These are phyloP conservation scores for Dalechampia spathulata DNA, from an alignment of 441 rosid genomes.

Conservation along the genomic window DNA sequence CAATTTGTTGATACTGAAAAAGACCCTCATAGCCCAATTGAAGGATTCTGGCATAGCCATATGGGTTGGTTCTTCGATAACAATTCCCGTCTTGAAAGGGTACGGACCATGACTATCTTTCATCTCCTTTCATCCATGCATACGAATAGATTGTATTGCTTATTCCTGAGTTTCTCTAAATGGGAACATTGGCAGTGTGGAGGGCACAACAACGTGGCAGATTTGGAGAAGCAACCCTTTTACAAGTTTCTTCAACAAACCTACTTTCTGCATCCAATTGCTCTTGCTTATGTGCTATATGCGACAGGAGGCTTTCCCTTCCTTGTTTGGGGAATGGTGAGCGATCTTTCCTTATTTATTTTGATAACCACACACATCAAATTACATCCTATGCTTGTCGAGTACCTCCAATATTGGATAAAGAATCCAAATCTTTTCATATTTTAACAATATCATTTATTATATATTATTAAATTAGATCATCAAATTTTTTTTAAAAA, in stretches of 20 bases:
- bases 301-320: slow-evolving; percentile 70
- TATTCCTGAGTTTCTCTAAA: background rate
- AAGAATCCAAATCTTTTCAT: too few species aligned
- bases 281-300: slow-evolving; percentile 45
- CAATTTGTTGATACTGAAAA: slow-evolving; percentile 79
- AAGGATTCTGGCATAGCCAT: slow-evolving; percentile 93
- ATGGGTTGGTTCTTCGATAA: slow-evolving; percentile 77
- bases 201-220: slow-evolving; percentile 64
- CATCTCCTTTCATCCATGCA: background rate
- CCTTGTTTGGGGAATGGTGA: slow-evolving; percentile 90
- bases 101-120: slow-evolving; percentile 7
- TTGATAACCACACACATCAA: too few species aligned
- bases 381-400: too few species aligned
- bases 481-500: too few species aligned
- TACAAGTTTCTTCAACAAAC: slow-evolving; percentile 54
- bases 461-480: too few species aligned
- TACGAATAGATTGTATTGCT: background rate
- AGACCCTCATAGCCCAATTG: slow-evolving; percentile 91
- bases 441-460: too few species aligned
- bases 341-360: slow-evolving; percentile 4
- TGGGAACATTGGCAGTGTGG: slow-evolving; percentile 48
- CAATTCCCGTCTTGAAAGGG: slow-evolving; percentile 43
- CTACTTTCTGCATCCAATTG: slow-evolving; percentile 64
- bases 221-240: slow-evolving; percentile 72
- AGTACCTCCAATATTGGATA: too few species aligned